These are phyloP conservation scores for Zygosaccharomyces kombuchaensis DNA, from an alignment of 805 yeast species.

Conservation along the genomic window DNA sequence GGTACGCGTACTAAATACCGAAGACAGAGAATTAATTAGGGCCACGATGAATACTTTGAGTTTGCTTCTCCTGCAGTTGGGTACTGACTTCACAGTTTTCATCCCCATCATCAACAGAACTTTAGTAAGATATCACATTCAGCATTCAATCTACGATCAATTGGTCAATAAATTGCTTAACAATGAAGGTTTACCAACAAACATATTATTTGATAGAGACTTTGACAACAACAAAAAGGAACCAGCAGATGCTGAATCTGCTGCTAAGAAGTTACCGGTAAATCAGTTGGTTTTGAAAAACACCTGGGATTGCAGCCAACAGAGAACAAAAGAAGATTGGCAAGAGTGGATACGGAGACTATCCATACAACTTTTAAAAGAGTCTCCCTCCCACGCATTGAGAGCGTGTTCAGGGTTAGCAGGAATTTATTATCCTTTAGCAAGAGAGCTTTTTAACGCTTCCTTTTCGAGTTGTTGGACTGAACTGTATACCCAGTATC, in stretches of 20 bases:
- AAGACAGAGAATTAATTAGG: slow-evolving; percentile 55
- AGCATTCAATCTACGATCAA: slow-evolving; percentile 73
- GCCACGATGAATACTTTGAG: slow-evolving; percentile 78
- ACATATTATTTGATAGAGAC: slow-evolving; percentile 64
- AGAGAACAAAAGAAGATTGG: slow-evolving; percentile 94
- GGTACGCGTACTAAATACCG: slow-evolving; percentile 54
- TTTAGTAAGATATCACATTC: slow-evolving; percentile 57
- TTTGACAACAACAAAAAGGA: slow-evolving; percentile 40
- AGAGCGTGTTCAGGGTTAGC: slow-evolving; percentile 91
- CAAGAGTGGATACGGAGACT: slow-evolving; percentile 92
- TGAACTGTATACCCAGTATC: slow-evolving; percentile 81
- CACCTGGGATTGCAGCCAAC: slow-evolving; percentile 89
- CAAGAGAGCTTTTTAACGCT: slow-evolving; percentile 87
- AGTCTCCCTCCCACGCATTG: slow-evolving; percentile 90
- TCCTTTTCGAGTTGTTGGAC: slow-evolving; percentile 96
- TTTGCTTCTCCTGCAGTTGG: slow-evolving; percentile 72
- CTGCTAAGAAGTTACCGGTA: slow-evolving; percentile 69
- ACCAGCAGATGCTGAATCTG: slow-evolving; percentile 49
- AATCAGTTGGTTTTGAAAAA: slow-evolving; percentile 61
- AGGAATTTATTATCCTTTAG: slow-evolving; percentile 78
- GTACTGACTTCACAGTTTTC: slow-evolving; percentile 77
- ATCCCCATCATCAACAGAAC: slow-evolving; percentile 75
- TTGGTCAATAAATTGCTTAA: slow-evolving; percentile 71
- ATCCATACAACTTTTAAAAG: slow-evolving; percentile 79
- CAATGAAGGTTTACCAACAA: slow-evolving; percentile 83